Conservation (phyloP, 352 stramenopile species). For the Pseudoperonospora humuli region DNA sequence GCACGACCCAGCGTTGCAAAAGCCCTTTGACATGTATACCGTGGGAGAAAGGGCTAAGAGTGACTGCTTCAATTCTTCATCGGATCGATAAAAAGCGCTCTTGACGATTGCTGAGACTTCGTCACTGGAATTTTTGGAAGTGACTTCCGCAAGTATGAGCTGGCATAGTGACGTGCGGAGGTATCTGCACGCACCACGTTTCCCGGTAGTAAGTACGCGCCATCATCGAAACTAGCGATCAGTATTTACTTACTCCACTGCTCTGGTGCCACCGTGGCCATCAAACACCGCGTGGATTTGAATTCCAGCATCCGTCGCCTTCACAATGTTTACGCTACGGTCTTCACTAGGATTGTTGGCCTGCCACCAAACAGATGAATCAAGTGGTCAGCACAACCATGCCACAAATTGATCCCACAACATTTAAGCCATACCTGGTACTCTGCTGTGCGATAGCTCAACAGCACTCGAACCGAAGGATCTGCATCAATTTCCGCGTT, state of each 20-base stretch:
- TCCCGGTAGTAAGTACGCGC: constrained; percentile 2
- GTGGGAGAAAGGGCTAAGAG: constrained; percentile 34
- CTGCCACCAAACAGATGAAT: constrained; percentile 10
- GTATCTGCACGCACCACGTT: constrained; percentile 14
- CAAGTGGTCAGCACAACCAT: background rate
- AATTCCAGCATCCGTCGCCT: constrained; percentile 26
- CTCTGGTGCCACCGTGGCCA: constrained; percentile 53
- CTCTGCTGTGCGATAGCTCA: constrained; percentile 41
- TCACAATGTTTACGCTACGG: constrained; percentile 46
- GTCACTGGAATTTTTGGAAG: constrained; percentile 20
- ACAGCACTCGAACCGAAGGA: constrained; percentile 11
- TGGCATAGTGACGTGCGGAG: constrained; percentile 34
- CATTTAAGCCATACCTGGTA: constrained; percentile 36
- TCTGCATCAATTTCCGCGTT: constrained; percentile 12
- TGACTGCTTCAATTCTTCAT: constrained; percentile 50
- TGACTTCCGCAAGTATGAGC: constrained; percentile 23
- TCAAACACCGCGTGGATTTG: constrained; percentile 57
- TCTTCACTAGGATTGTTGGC: constrained; percentile 64
- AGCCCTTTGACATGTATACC: constrained; percentile 49
- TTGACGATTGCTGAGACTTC: constrained; percentile 27
- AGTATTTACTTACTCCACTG: constrained; percentile 44
- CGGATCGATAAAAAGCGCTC: constrained; percentile 41
- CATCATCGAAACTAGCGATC: background rate
- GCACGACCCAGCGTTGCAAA: constrained; percentile 64
- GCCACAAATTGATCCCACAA: background rate